Evolutionary conservation across 1,284 basidiomycete genomes (phyloP), one percentile per base, ranked within the genome.

Genomic region (Porogramme epimiltina): DNA sequence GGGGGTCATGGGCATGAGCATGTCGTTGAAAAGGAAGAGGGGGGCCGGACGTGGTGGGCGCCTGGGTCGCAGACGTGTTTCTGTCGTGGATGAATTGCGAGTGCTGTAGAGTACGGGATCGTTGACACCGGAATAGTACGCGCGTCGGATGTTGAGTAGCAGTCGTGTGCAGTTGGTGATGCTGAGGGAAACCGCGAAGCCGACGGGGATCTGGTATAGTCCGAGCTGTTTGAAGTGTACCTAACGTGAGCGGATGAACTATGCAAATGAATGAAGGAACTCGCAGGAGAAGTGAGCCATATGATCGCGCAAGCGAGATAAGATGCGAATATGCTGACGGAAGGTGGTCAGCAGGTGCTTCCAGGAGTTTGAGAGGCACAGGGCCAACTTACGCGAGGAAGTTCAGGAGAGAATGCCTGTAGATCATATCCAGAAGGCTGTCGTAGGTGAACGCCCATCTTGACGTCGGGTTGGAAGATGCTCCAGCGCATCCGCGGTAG

Each of bases 151-250:
- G 49, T 64, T 66, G 46, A 66, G 55, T 24, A 66, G 59, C 22
- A 66, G 62, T 26, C 64, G 56, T 4, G 64, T 64, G 57, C 64
- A 66, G 52, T 66, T 64, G 0, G 60, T 66, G 53, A 66, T 48
- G 44, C 62, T 62, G 34, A 66, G 58, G 8, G 62, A 51, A 42
- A 66, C 54, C 37, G 62, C 60, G 51, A 66, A 64, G 22, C 55
- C 51, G 33, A 63, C 64, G 16, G 64, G 64, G 10, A 62, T 55
- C 26, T 66, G 60, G 37, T 58, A 55, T 1, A 61, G 51, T 16
- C 63, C 55, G 28, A 61, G 45, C 62, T 66, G 45, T 2, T 8
- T 22, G n/a, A 22, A 6, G 19, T 13, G 33, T 9, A 6, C 5
- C 34, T 37, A 37, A 8, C 28, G 34, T 9, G 6, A 37, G 16